These are phyloP conservation scores for Lantana camara DNA, from an alignment of 257 asterid genomes.

Conservation along the genomic window DNA sequence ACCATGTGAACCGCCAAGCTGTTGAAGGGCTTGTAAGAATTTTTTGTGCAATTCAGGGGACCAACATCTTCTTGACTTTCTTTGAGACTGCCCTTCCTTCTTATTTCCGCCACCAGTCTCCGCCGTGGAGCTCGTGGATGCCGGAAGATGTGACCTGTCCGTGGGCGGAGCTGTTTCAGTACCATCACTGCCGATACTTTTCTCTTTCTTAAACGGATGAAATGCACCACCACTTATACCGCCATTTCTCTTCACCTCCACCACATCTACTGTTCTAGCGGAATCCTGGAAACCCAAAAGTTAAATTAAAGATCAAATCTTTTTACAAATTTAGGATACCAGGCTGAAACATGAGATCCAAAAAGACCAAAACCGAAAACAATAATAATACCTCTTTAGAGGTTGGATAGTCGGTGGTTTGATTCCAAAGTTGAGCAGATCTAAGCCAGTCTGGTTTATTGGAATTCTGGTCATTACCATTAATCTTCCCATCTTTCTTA, in stretches of 20 bases:
- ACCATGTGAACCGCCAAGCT: constrained; percentile 75
- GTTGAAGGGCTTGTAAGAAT: constrained; percentile 66
- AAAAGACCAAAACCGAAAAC: too few relatives aligned
- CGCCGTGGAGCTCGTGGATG: constrained; percentile 45
- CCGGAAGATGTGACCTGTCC: constrained; percentile 17
- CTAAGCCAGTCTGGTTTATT: constrained; percentile 81
- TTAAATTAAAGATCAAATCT: constrained; percentile 6
- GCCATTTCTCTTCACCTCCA: constrained; percentile 48
- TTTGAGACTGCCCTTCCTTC: constrained; percentile 44
- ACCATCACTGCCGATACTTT: constrained; percentile 12
- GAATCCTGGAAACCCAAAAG: constrained; percentile 33
- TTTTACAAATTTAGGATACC: constrained; percentile 7
- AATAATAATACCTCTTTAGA: constrained; percentile 47
- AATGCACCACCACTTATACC: constrained; percentile 52
- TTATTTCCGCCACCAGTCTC: constrained; percentile 41
- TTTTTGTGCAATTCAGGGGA: constrained; percentile 62
- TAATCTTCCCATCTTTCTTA: constrained; percentile 18
- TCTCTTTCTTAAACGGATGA: constrained; percentile 54
- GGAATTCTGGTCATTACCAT: constrained; percentile 22
- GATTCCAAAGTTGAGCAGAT: constrained; percentile 84
- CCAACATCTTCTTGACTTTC: constrained; percentile 71
- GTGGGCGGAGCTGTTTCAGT: constrained; percentile 1
- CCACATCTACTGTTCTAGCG: constrained; percentile 35
- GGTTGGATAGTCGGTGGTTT: constrained; percentile 68
- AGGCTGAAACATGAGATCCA: not conserved